These are phyloP conservation scores for Colletotrichum falcatum DNA, from an alignment of 2,329 filamentous ascomycete species.

Conservation along the genomic window DNA sequence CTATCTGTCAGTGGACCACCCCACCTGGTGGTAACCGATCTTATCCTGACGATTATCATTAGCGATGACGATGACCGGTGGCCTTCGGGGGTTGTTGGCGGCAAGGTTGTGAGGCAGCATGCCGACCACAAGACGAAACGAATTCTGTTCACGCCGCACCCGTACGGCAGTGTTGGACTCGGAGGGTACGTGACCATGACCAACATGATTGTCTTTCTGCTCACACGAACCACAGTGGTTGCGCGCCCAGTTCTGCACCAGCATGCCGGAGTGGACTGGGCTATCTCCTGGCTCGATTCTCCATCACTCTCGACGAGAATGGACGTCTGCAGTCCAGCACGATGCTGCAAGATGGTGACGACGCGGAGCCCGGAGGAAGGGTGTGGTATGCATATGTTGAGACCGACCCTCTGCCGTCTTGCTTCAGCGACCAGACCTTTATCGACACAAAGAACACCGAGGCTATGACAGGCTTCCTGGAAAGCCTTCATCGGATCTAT, in stretches of 20 bases:
- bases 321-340: constrained; percentile 44
- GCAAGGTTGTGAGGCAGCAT: constrained; percentile 45
- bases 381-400: constrained; percentile 51
- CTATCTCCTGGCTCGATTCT: constrained; percentile 45
- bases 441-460: constrained; percentile 47
- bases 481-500: constrained; percentile 48
- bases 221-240: background rate
- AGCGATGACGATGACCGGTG: constrained; percentile 49
- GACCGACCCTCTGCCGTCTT: constrained; percentile 45
- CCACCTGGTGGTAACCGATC: background rate
- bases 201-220: no score
- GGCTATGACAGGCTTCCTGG: constrained; percentile 47
- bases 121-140: constrained; percentile 47
- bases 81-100: constrained; percentile 48
- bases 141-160: constrained; percentile 45
- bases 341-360: constrained; percentile 41
- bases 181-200: constrained; percentile 24
- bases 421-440: constrained; percentile 50
- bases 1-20: constrained; percentile 43
- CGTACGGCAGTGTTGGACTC: constrained; percentile 39
- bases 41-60: background rate
- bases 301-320: constrained; percentile 44
- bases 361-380: constrained; percentile 39
- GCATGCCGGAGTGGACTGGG: constrained; percentile 45
- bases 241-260: constrained; percentile 33